Base-by-base conservation (phyloP, 1,284 basidiomycete genomes). In the Butyriboletus appendiculatus region DNA sequence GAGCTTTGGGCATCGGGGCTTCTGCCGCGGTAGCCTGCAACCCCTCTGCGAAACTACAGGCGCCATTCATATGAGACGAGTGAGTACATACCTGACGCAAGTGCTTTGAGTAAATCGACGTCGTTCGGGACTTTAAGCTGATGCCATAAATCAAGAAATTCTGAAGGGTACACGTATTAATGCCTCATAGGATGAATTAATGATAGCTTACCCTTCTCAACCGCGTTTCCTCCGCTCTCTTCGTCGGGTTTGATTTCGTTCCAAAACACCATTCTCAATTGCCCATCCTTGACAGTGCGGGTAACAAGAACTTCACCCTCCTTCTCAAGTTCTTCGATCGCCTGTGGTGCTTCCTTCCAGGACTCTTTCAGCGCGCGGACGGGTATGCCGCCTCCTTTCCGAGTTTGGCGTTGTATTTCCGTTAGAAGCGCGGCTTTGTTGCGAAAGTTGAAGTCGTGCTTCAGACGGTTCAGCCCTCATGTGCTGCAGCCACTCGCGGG, bases 111-210 rank as follows among this genome's bases (percentile, higher is more conserved):
- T 9, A 94, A 72, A 66, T 95, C 92, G 24, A 90, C 89, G 44
- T 93, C 90, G 55, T 90, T 88, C 0, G 94, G 94, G 0, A 94
- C 89, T 62, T 86, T 86, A 14, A 94, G 78, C 6, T 81, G 79
- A 69, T 92, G 90, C 94, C 94, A 96, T 16, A 96, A 73, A 59
- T 93, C 87, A 52, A 81, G 75, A 68, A 96, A 96, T 70, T 96
- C 94, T 95, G 62, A 18, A 30, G 42, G 24, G 41, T 1, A 51
- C 49, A 30, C n/a, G 52, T 53, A 47, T 58, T 8, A 60, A 32
- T 16, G 34, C 24, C 35, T 39, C 4, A 22, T 16, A 20, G 12
- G 40, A 28, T 26, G 28, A 33, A 43, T 28, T 15, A 12, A 14
- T 14, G 43, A 49, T 39, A 22, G 55, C 82, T 52, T 56, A 90